Base-by-base conservation (phyloP, 305 asterid species). In the Salvia sclarea region DNA sequence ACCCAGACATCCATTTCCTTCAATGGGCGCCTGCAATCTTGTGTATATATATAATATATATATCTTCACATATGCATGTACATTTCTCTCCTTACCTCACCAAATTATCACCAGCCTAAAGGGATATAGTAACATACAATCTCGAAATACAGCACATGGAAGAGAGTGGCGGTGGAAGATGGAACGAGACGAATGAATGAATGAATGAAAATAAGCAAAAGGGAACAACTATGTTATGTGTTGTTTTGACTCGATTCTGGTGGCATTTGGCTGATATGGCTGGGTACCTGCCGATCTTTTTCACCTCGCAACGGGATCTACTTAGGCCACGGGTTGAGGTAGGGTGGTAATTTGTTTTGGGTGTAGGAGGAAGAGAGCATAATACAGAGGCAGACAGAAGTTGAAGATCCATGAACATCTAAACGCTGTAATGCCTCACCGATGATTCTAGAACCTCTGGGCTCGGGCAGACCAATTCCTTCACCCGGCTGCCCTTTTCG, bases 381-480 rank as follows among this genome's bases (percentile, higher is more conserved):
- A 72, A 61, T 25, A 74, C 14, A 41, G 54, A 64, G 68, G 74
- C 12, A 37, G 58, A 69, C 70, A 69, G 70, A 71, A 55, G 69
- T 66, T 43, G 44, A 11, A 55, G 40, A 61, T 74, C 30, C 40
- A 49, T 68, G 66, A 31, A 33, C 14, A 52, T 73, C 75, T 79
- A 87, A 65, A 49, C 71, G 66, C 84, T 88, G 84, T 88, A 91
- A 82, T 86, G 96, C 84, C 85, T 89, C 79, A 94, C 90, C 8
- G 92, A 87, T 13, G 96, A 75, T 82, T 94, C 97, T 64, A 94
- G 70, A 50, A 81, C 85, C 77, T 94, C 95, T 4, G 74, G 85
- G 72, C 79, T 85, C 7, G 97, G 97, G 87, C 86, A 82, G 54
- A 94, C 63, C 84, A 91, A 81, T 78, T 94, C 99, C 82, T 87